Percentiles rank a stretch among this genome's conserved stretches.
These are phyloP conservation scores for Teratosphaeria pseudoeucalypti DNA, from an alignment of 2,329 filamentous ascomycete genomes.

Conservation along the genomic window DNA sequence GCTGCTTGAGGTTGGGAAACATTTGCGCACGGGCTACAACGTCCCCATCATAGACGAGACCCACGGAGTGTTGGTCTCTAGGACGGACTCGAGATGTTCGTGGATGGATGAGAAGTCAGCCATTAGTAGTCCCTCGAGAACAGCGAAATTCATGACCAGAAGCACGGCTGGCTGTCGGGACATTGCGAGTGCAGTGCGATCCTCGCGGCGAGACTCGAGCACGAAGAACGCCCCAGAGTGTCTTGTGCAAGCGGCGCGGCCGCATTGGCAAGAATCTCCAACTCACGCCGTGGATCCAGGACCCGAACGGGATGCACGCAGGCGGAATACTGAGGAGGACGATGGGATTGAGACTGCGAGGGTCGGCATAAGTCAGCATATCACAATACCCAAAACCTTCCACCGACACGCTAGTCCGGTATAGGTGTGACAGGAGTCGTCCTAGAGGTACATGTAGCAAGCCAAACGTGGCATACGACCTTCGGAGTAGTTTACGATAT, in stretches of 20 bases:
- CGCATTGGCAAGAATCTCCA: not conserved
- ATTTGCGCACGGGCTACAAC: slow-evolving; percentile 1
- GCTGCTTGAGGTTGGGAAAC: not conserved
- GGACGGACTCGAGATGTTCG: not conserved
- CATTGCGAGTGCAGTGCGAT: not conserved
- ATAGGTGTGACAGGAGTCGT: too few species aligned
- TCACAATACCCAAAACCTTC: too few species aligned
- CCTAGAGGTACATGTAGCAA: too few species aligned
- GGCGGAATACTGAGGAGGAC: not conserved
- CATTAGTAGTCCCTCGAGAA: not conserved
- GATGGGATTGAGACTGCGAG: not conserved
- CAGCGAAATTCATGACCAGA: not conserved
- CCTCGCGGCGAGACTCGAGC: not conserved
- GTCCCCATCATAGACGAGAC: not conserved
- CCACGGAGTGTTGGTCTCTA: not conserved
- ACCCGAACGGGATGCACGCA: not conserved
- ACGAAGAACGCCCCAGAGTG: not conserved
- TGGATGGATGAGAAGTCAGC: not conserved
- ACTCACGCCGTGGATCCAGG: not conserved
- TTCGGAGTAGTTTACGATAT: too few species aligned
- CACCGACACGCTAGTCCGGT: too few species aligned
- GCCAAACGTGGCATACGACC: too few species aligned
- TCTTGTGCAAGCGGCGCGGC: not conserved
- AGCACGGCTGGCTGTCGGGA: not conserved
- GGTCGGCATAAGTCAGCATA: not conserved